phyloP scores from a whole-genome alignment of 768 basidiomycete species.

The Lactarius hatsudake region DNA sequence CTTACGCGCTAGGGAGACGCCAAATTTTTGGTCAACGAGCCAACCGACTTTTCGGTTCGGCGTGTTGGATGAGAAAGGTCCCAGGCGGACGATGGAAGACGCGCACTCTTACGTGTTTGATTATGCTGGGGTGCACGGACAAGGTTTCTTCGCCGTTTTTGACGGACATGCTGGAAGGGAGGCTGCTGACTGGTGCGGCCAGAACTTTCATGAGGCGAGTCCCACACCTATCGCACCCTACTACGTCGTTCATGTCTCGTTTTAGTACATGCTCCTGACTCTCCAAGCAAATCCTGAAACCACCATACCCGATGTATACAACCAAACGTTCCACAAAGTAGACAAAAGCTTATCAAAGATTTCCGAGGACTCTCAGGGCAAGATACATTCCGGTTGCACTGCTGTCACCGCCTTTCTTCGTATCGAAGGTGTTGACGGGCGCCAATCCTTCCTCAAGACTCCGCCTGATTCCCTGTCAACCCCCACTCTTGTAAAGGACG shows the following conservation, averaged over 20 bases:
- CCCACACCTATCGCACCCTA: neutral
- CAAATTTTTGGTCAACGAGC: slow-evolving; percentile 72
- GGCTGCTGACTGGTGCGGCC: slow-evolving; percentile 98
- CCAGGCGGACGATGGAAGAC: slow-evolving; percentile 95
- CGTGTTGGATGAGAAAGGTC: slow-evolving; percentile 83
- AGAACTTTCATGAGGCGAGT: slow-evolving; percentile 87
- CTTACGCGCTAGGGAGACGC: slow-evolving; percentile 42
- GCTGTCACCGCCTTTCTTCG: slow-evolving; percentile 95
- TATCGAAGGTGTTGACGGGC: slow-evolving; percentile 76
- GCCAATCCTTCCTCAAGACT: slow-evolving; percentile 57
- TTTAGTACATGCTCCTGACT: slow-evolving; percentile 63
- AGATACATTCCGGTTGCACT: slow-evolving; percentile 95
- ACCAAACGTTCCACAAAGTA: slow-evolving; percentile 92
- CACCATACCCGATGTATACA: slow-evolving; percentile 83
- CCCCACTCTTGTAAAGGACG: slow-evolving; percentile 8
- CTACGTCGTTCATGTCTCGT: slow-evolving; percentile 14
- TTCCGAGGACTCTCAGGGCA: slow-evolving; percentile 83
- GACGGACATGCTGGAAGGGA: slow-evolving; percentile 99
- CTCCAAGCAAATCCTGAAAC: slow-evolving; percentile 56
- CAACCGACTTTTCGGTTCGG: slow-evolving; percentile 51
- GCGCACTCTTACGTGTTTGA: slow-evolving; percentile 95
- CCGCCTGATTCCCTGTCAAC: slow-evolving; percentile 4
- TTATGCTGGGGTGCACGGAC: slow-evolving; percentile 85
- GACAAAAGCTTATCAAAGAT: slow-evolving; percentile 80
- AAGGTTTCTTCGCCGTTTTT: slow-evolving; percentile 98